Percentiles rank a stretch among this genome's conserved stretches.
phyloP scores from a whole-genome alignment of 495 filamentous ascomycete species.

The Apiosordaria backusii region DNA sequence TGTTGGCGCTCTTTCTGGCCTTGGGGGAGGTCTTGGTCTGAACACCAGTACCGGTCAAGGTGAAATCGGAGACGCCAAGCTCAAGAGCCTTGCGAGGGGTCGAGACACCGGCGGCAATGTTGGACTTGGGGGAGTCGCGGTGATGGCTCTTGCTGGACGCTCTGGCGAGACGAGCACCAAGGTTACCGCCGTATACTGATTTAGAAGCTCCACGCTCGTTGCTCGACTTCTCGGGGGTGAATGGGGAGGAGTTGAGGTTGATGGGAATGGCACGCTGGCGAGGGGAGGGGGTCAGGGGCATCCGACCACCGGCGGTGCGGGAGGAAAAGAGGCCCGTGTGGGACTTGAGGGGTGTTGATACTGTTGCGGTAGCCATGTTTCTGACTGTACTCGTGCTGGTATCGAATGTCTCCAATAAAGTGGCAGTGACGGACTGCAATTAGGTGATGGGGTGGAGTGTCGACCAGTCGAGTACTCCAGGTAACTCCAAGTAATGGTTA shows the following conservation, averaged over 20 bases:
- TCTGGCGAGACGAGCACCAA: constrained; percentile 70
- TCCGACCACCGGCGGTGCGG: constrained; percentile 88
- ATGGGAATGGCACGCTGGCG: constrained; percentile 48
- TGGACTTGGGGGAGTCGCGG: constrained; percentile 86
- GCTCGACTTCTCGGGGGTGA: constrained; percentile 66
- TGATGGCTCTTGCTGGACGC: constrained; percentile 49
- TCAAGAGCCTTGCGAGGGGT: constrained; percentile 78
- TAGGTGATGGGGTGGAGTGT: background rate
- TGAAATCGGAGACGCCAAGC: constrained; percentile 88
- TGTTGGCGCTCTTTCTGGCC: constrained; percentile 53
- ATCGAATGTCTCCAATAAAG: constrained; percentile 40
- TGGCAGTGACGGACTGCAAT: background rate
- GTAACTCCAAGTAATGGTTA: background rate
- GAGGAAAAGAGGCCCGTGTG: constrained; percentile 89
- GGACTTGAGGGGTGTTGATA: constrained; percentile 91
- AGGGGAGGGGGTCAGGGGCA: constrained; percentile 91
- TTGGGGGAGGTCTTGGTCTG: constrained; percentile 67
- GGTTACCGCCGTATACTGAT: constrained; percentile 67
- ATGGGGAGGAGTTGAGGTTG: constrained; percentile 64
- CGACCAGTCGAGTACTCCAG: background rate
- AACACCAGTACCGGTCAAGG: constrained; percentile 73
- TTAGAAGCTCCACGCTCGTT: constrained; percentile 55
- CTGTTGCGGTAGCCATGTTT: constrained; percentile 81
- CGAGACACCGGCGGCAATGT: constrained; percentile 69
- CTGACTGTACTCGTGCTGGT: constrained; percentile 31